Evolutionary conservation across 257 asterid species (phyloP).

Genomic region (Solanum bulbocastanum): DNA sequence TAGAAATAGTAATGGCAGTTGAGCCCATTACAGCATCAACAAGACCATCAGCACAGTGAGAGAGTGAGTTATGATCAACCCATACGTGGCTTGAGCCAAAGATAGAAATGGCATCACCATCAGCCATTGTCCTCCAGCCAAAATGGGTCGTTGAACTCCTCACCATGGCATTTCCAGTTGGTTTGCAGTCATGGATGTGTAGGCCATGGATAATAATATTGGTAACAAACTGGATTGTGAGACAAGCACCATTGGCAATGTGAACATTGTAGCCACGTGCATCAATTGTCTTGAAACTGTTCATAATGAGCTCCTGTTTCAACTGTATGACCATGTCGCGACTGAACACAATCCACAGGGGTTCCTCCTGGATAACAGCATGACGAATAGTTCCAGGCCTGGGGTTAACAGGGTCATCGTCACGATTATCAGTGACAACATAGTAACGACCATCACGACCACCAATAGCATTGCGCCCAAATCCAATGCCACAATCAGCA

Average conservation of each 20-base stretch:
- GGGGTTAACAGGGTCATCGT: constrained; percentile 80
- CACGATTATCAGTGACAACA: constrained; percentile 61
- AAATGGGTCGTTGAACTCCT: constrained; percentile 77
- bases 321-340: constrained; percentile 76
- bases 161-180: constrained; percentile 90
- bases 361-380: constrained; percentile 83
- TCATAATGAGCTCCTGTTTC: constrained; percentile 86
- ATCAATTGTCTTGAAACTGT: constrained; percentile 85
- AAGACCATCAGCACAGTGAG: constrained; percentile 87
- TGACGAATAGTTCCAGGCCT: constrained; percentile 84
- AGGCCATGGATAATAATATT: constrained; percentile 77
- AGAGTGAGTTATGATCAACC: constrained; percentile 85
- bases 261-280: constrained; percentile 81
- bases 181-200: constrained; percentile 74
- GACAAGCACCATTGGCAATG: constrained; percentile 74
- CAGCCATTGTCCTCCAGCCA: constrained; percentile 95
- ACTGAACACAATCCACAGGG: constrained; percentile 85
- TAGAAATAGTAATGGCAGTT: constrained; percentile 81
- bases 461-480: constrained; percentile 87
- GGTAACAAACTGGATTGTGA: constrained; percentile 67
- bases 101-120: constrained; percentile 82
- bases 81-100: constrained; percentile 88
- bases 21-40: constrained; percentile 97
- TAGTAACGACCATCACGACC: constrained; percentile 84
- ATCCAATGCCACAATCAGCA: constrained; percentile 85